Conservation (phyloP, 1,284 basidiomycete species). For the Trichosporon ovoides region DNA sequence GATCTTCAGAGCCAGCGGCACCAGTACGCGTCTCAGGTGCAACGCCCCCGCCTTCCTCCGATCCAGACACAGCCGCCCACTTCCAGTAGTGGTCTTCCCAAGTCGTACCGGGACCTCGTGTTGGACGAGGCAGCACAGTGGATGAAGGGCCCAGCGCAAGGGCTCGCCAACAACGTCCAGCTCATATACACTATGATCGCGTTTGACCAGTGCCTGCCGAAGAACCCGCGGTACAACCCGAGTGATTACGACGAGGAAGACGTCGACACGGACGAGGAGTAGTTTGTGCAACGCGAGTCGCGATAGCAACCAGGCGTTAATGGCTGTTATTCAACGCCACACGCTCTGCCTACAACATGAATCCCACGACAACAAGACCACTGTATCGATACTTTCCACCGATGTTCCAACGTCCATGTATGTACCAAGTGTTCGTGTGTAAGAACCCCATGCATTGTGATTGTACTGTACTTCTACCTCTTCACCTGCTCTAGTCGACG, state of each 20-base stretch:
- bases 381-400: no score
- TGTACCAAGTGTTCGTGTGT: not conserved
- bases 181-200: not conserved
- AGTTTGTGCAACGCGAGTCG: no score
- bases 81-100: no score
- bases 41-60: no score
- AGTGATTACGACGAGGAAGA: not conserved
- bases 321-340: no score
- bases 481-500: constrained; percentile 49
- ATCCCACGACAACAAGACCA: no score
- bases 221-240: not conserved
- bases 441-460: not conserved
- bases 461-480: not conserved
- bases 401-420: not conserved
- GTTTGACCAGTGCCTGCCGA: not conserved
- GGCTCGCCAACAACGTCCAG: not conserved
- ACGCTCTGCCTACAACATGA: no score
- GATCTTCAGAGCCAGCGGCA: no score
- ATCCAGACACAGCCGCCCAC: no score
- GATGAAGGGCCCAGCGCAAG: not conserved
- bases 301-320: no score
- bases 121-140: not conserved
- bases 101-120: not conserved
- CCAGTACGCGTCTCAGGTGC: no score
- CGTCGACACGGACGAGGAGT: not conserved